Percentiles rank a stretch among this genome's conserved stretches.
Evolutionary conservation across 768 basidiomycete species (phyloP).

Genomic region (Xerocomellus chrysenteron): DNA sequence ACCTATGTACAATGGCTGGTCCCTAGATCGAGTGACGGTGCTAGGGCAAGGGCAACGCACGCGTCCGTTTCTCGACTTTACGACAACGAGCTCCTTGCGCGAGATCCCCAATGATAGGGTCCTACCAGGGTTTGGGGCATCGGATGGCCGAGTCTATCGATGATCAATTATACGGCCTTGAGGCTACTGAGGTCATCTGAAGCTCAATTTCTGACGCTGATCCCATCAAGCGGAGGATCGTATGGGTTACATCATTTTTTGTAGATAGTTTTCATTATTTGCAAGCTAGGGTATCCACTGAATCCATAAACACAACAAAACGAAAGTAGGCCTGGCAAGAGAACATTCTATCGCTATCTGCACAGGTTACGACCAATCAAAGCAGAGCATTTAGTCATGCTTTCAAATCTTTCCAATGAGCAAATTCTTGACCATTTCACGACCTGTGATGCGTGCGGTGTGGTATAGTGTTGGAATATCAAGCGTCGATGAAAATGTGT

Average conservation of each 20-base stretch:
- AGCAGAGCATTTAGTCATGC: not conserved
- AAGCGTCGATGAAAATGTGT: conserved; percentile 83
- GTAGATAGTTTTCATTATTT: not conserved
- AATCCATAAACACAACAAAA: not conserved
- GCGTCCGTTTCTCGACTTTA: no score
- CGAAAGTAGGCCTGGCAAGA: not conserved
- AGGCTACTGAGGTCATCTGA: not conserved
- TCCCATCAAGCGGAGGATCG: no score
- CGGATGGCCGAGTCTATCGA: not conserved
- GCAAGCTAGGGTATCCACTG: not conserved
- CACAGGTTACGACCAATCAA: not conserved
- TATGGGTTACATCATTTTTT: no score
- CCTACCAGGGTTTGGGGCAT: not conserved
- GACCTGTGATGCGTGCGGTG: conserved; percentile 71
- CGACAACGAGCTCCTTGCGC: no score
- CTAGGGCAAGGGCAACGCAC: no score
- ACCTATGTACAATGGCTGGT: no score
- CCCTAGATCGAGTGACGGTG: no score
- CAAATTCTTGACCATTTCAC: conserved; percentile 83
- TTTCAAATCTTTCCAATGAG: conserved; percentile 80
- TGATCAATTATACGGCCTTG: not conserved
- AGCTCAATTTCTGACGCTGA: no score
- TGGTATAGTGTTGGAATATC: conserved; percentile 81
- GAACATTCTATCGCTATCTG: not conserved
- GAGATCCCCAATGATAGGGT: not conserved